phyloP scores from a whole-genome alignment of 2,329 filamentous ascomycete genomes.

The Ophiostoma montium region DNA sequence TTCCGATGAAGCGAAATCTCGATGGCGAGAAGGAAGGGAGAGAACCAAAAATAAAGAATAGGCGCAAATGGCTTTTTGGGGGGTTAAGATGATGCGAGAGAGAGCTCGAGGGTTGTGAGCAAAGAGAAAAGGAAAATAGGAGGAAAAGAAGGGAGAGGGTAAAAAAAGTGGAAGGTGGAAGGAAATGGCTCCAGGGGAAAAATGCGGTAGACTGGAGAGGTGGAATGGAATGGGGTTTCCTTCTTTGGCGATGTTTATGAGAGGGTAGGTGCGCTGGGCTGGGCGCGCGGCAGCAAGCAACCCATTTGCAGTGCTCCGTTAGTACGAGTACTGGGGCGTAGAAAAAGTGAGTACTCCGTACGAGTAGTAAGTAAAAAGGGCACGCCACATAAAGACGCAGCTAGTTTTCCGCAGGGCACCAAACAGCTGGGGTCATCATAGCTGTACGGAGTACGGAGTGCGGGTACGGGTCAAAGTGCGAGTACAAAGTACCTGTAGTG shows the following conservation, averaged over 20 bases:
- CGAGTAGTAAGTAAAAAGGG: background rate
- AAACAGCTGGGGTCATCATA: too few species aligned
- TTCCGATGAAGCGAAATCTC: conserved; percentile 1
- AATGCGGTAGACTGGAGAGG: background rate
- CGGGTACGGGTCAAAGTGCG: too few species aligned
- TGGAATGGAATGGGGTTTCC: background rate
- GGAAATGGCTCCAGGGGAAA: too few species aligned
- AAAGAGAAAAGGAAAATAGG: background rate
- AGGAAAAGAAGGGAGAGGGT: conserved; percentile 3
- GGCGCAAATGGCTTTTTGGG: too few species aligned
- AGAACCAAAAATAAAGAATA: background rate
- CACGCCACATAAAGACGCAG: too few species aligned
- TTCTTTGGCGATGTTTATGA: conserved; percentile 10
- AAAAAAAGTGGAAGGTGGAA: background rate
- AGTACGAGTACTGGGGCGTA: too few species aligned
- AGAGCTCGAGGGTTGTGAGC: background rate
- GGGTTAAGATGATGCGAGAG: background rate
- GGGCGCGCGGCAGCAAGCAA: conserved; percentile 4
- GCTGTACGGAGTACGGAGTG: too few species aligned
- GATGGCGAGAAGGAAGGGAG: background rate
- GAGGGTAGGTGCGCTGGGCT: conserved; percentile 1
- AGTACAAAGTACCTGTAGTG: too few species aligned
- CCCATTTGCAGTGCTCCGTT: conserved; percentile 2
- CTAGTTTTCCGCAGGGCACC: too few species aligned
- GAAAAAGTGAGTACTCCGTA: background rate